Conservation (phyloP, 805 yeast genomes). For the Kluyveromyces wickerhamii region DNA sequence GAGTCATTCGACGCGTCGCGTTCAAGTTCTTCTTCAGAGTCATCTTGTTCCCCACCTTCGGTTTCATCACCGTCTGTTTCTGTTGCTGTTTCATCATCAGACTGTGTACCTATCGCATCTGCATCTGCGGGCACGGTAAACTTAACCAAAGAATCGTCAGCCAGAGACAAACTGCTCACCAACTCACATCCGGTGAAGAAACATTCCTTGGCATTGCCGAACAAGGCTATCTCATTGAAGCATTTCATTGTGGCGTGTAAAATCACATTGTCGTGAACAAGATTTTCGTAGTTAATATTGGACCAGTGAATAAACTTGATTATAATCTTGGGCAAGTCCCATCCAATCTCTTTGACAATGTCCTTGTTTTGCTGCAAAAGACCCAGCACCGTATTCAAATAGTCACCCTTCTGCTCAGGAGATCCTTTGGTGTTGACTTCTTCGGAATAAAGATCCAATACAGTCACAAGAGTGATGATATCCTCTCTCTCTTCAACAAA, state of each 20-base stretch:
- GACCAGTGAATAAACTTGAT: constrained; percentile 41
- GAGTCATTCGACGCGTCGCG: constrained; percentile 4
- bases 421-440: constrained; percentile 16
- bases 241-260: constrained; percentile 34
- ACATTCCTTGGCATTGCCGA: constrained; percentile 78
- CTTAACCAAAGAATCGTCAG: not conserved
- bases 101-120: constrained; percentile 5
- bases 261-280: constrained; percentile 23
- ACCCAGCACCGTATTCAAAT: constrained; percentile 40
- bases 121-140: constrained; percentile 9
- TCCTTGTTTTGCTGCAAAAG: constrained; percentile 40
- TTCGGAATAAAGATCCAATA: constrained; percentile 22
- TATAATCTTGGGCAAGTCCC: constrained; percentile 81
- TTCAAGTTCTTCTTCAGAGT: constrained; percentile 3
- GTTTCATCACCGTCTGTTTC: constrained; percentile 4
- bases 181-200: constrained; percentile 65
- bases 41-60: constrained; percentile 9
- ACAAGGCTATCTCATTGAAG: constrained; percentile 54
- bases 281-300: constrained; percentile 29
- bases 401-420: constrained; percentile 38
- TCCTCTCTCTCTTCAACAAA: constrained; percentile 23
- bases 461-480: constrained; percentile 23
- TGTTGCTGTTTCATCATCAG: constrained; percentile 4
- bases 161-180: constrained; percentile 25
- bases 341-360: constrained; percentile 63